Evolutionary conservation across 129 eudicot species (phyloP), one percentile per base, ranked within the genome.

Genomic region (Escallonia herrerae): DNA sequence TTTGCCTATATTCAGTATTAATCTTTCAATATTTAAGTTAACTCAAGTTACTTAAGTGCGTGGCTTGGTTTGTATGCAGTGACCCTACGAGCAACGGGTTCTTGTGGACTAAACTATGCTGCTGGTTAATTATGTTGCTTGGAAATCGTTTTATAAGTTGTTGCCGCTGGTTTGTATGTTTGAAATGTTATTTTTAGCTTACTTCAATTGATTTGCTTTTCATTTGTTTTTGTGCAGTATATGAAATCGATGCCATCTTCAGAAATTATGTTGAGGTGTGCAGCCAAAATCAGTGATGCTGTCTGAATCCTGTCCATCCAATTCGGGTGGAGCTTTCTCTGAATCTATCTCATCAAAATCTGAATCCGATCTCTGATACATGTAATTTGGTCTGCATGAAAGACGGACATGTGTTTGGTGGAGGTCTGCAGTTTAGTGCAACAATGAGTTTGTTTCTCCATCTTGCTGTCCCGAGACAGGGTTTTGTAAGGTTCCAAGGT

Each of bases 181-280:
- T 45, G 15, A 38, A 56, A 2, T 3, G 47, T 56, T 4, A 3
- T 55, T 10, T 60, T 63, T 11, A 22, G 33, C 33, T n/a, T 22
- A 22, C 33, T 22, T 22, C 33, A 22, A 22, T 22, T 22, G 33
- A 22, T 22, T 22, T 53, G 4, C 4, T 55, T 62, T n/a, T 49
- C 6, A 43, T 11, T 45, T 64, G 40, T 48, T 59, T n/a, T 40
- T 14, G 13, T 46, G 66, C 80, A 79, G 84, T 79, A 79, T 73
- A 73, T 72, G 82, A 76, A 73, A 52, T 4, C 58, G 70, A 76
- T 57, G 73, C 82, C 89, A 42, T 70, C 84, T 8, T 43, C 63
- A 22, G 64, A 79, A 74, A 74, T 59, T 65, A 15, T 54, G 66
- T 43, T 60, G 59, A 63, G 77, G 70, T 39, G 60, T 47, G 43